phyloP scores from a whole-genome alignment of 371 early-diverging fungal genomes.

The Circinella umbellata region DNA sequence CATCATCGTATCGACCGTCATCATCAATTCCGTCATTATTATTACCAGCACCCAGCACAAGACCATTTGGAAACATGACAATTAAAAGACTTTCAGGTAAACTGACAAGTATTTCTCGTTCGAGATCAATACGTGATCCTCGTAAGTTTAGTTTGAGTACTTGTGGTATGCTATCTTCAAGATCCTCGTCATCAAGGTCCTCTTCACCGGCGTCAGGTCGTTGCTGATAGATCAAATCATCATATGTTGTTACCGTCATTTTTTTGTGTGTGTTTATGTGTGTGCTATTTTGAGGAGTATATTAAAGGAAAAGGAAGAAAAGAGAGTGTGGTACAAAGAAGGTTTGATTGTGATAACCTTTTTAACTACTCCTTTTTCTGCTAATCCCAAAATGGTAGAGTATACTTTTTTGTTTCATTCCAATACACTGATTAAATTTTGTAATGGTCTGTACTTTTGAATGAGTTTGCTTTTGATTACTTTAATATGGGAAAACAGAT shows the following conservation, averaged over 20 bases:
- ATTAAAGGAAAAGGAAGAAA: not conserved
- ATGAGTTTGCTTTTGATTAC: no score
- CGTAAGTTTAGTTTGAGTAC: conserved; percentile 71
- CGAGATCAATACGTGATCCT: conserved; percentile 73
- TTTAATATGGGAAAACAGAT: no score
- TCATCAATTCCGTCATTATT: conserved; percentile 23
- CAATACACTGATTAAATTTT: no score
- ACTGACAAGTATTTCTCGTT: conserved; percentile 72
- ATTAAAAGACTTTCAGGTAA: conserved; percentile 79
- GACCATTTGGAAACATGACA: conserved; percentile 86
- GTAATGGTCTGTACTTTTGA: no score
- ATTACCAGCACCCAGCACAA: conserved; percentile 58
- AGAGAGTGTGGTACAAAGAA: not conserved
- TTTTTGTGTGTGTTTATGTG: not conserved
- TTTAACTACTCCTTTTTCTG: no score
- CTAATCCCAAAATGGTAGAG: no score
- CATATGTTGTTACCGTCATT: not conserved
- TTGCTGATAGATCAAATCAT: conserved; percentile 5
- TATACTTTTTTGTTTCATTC: no score
- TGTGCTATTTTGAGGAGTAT: not conserved
- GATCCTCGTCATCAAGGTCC: conserved; percentile 35
- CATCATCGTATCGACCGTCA: conserved; percentile 40
- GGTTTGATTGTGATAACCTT: no score
- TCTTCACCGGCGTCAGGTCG: not conserved
- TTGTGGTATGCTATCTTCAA: conserved; percentile 54